Conservation (phyloP, 352 stramenopile species). For the Plasmopara halstedii region DNA sequence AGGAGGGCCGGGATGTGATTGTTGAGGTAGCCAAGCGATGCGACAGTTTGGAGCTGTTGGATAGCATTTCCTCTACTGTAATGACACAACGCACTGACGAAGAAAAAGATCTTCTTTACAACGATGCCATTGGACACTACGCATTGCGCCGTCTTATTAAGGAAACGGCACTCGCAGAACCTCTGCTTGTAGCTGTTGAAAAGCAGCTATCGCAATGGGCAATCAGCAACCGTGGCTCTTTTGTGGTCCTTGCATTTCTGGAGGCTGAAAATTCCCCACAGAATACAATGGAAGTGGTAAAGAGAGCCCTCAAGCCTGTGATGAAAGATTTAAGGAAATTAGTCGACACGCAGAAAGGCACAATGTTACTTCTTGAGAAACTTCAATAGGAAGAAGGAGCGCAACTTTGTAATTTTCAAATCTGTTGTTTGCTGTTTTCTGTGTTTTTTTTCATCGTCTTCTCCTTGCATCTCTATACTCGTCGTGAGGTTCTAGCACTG, state of each 20-base stretch:
- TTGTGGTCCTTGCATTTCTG: conserved; percentile 77
- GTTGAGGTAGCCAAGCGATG: conserved; percentile 73
- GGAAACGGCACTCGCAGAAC: conserved; percentile 46
- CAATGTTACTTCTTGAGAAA: conserved; percentile 80
- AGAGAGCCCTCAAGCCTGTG: conserved; percentile 53
- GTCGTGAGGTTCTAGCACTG: no score
- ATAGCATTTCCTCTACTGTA: conserved; percentile 38
- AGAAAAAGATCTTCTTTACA: conserved; percentile 48
- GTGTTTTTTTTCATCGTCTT: not conserved
- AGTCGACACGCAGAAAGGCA: conserved; percentile 51
- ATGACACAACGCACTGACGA: conserved; percentile 30
- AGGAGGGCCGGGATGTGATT: conserved; percentile 72
- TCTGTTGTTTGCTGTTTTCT: not conserved
- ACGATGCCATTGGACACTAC: conserved; percentile 66
- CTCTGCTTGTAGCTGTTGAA: conserved; percentile 46
- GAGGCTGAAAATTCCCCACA: conserved; percentile 48
- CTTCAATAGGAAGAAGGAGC: conserved; percentile 38
- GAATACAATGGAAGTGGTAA: conserved; percentile 42
- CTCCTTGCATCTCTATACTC: no score
- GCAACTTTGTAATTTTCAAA: not conserved
- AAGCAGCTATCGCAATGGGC: conserved; percentile 46
- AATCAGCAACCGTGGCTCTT: conserved; percentile 68
- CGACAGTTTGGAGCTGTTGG: conserved; percentile 36
- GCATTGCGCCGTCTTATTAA: conserved; percentile 71
- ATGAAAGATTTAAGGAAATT: conserved; percentile 58